Conservation (phyloP, 2,329 filamentous ascomycete genomes). For the Eurotiales sp. region DNA sequence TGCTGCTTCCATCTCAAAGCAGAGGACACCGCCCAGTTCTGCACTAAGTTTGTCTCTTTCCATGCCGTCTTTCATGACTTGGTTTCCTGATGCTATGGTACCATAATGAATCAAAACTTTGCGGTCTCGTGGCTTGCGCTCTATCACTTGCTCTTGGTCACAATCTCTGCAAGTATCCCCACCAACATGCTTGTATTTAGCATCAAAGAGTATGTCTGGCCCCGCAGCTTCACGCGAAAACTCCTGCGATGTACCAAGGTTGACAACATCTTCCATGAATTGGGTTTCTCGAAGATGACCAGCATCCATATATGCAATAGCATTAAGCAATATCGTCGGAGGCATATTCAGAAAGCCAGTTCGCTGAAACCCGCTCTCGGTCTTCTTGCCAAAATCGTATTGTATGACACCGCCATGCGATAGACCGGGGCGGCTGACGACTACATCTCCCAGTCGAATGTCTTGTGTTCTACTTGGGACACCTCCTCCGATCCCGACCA, state of each 20-base stretch:
- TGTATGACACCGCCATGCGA: neutral
- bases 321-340: slow-evolving; percentile 5
- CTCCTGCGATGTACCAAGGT: too few relatives aligned
- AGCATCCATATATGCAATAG: slow-evolving; percentile 7
- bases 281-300: neutral
- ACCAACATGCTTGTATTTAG: neutral
- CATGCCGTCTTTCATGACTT: slow-evolving; percentile 17
- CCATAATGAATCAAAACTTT: slow-evolving; percentile 17
- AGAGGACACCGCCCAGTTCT: neutral
- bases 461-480: slow-evolving; percentile 14
- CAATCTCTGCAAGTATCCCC: neutral
- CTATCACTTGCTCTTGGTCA: neutral
- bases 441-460: slow-evolving; percentile 2
- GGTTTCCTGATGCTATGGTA: slow-evolving; percentile 19
- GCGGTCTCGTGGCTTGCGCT: neutral
- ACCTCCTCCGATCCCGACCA: slow-evolving; percentile 19
- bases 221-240: neutral
- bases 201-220: neutral
- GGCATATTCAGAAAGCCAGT: slow-evolving; percentile 8
- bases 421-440: neutral
- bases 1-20: slow-evolving; percentile 4
- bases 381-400: neutral
- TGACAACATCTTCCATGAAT: neutral
- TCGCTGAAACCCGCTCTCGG: neutral
- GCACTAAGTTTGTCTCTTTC: slow-evolving; percentile 11